phyloP scores from a whole-genome alignment of 345 rosid species.

The Balakata baccata region DNA sequence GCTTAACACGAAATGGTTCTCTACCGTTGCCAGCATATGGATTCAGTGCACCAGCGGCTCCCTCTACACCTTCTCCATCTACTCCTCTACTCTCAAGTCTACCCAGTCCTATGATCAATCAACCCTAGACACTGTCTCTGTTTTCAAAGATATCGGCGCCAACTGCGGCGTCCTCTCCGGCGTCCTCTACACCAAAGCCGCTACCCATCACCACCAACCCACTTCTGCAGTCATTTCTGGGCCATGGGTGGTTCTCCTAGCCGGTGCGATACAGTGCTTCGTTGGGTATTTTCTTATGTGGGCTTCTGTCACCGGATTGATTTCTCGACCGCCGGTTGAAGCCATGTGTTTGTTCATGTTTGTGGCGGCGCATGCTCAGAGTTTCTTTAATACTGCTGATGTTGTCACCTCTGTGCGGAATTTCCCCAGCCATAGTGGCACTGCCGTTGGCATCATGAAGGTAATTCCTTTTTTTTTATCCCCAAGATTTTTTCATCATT shows the following conservation, averaged over 20 bases:
- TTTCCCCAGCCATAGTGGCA: conserved; percentile 36
- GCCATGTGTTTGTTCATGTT: conserved; percentile 37
- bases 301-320: conserved; percentile 56
- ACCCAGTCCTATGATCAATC: conserved; percentile 66
- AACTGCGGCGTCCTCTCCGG: conserved; percentile 62
- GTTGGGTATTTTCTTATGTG: conserved; percentile 61
- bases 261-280: conserved; percentile 55
- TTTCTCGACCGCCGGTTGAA: conserved; percentile 34
- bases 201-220: conserved; percentile 8
- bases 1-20: conserved; percentile 49
- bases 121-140: conserved; percentile 67
- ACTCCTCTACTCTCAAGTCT: conserved; percentile 58
- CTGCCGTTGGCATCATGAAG: conserved; percentile 44
- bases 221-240: conserved; percentile 23
- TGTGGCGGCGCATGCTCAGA: conserved; percentile 36
- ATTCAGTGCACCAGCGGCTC: conserved; percentile 63
- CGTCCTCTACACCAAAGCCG: conserved; percentile 45
- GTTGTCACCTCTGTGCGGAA: conserved; percentile 34
- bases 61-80: conserved; percentile 68
- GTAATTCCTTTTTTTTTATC: conserved; percentile 11
- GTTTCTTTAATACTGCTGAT: conserved; percentile 39
- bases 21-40: conserved; percentile 70
- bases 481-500: not conserved
- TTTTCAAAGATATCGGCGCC: conserved; percentile 68
- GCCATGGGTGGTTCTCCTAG: conserved; percentile 59